Evolutionary conservation across 2,329 filamentous ascomycete species (phyloP), one percentile per base, ranked within the genome.

Genomic region (Colletotrichum gigasporum): DNA sequence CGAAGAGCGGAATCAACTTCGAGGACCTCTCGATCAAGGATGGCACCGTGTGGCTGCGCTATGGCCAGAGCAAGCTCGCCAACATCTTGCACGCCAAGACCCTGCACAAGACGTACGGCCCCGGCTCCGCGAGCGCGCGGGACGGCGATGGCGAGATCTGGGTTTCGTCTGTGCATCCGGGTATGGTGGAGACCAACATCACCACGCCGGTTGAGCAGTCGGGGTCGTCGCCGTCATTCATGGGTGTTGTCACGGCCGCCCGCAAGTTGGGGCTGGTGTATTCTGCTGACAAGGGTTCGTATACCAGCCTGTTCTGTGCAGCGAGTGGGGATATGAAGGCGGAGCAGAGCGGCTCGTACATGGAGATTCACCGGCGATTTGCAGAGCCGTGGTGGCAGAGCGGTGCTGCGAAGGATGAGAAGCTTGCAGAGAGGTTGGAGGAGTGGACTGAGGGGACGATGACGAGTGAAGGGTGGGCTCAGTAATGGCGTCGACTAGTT

Each of bases 11-110:
- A 4, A 71, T 71, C 30, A 57, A 51, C 4, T 72, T 72, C 14
- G 53, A 68, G 14, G 67, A 72, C 16, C 51, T 62, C 1, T 28
- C 42, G 1, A 41, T 69, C 3, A 51, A 64, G 14, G 60, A 61
- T 3, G 62, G 55, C 16, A 41, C 30, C 3, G 24, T 65, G 9
- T 64, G 63, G 61, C 32, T 28, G 30, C 74, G 80, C 16, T 85
- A 85, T 65, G 79, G 76, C 0, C 79, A 82, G 65, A 78, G 75
- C 37, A 85, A 86, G 67, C 71, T 85, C 1, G 83, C 83, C 0
- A 82, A 84, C 65, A 67, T 83, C 4, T 71, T 84, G 3, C 82
- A 80, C 69, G 71, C 79, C 3, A 70, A 72, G 12, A 73, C 80
- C 44, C 69, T 85, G 2, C 75, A 80, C 1, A 65, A 69, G 16